Base-by-base conservation (phyloP, 306 rosid species). In the Castanospermum australe region DNA sequence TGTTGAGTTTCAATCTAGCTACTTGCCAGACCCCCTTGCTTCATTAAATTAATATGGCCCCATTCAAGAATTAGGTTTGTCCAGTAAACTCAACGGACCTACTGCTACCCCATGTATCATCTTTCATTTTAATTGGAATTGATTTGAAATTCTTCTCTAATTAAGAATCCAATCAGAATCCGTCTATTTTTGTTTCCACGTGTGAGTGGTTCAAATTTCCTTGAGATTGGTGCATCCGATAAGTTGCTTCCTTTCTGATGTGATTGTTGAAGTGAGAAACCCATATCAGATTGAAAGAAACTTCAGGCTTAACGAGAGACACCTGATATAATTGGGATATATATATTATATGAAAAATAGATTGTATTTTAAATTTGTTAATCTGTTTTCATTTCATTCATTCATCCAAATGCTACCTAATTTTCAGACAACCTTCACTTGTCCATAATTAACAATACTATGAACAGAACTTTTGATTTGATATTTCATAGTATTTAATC, bases 1-100 rank as follows among this genome's bases (percentile, higher is more conserved):
- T 75, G 84, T 72, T 76, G 82, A 84, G 84, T 84, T 80, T 61
- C 28, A 71, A 83, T 83, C 77, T n/a, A n/a, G n/a, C n/a, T 65
- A 77, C 70, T 73, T 42, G 78, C 36, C 48, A 52, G 22, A 69
- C 64, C 65, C 56, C 66, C 63, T 72, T 76, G 50, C 78, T 82
- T 66, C 66, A 62, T 65, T 63, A 45, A 67, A 81, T 55, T 30
- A 55, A 61, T 82, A 80, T 52, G 72, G 88, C 84, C 65, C 89
- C 86, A 86, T 83, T 63, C 87, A 74, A 39, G 21, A 74, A 68
- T 80, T 82, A 57, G 87, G 77, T 67, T 67, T 61, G 42, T 76
- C 30, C 13, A 50, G 14, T 68, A 11, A 67, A 67, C 69, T 79
- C 78, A 44, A 25, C 6, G 76, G 83, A 45, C 89, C 84, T 68